These are phyloP conservation scores for Chaetomium tenue DNA, from an alignment of 495 filamentous ascomycete genomes.

Conservation along the genomic window DNA sequence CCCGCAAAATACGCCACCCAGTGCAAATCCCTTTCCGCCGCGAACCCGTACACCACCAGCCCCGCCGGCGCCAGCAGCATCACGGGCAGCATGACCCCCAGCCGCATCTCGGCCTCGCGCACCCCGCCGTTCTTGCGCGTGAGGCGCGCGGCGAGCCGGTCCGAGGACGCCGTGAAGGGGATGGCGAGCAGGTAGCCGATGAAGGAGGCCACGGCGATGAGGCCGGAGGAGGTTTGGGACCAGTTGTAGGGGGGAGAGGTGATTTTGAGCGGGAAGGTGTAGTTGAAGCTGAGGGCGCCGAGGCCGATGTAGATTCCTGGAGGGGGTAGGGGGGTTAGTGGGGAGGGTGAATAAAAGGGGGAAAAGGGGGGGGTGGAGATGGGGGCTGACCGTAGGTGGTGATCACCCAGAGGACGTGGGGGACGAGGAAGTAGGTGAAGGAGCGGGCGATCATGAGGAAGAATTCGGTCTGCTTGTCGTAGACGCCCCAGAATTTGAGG, in stretches of 20 bases:
- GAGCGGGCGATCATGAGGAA: conserved; percentile 55
- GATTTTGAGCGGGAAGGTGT: conserved; percentile 59
- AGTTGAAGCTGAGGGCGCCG: conserved; percentile 58
- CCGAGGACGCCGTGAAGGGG: conserved; percentile 56
- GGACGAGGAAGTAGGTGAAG: conserved; percentile 59
- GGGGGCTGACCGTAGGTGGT: conserved; percentile 48
- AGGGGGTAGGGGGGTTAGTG: conserved; percentile 13
- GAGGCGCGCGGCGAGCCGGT: conserved; percentile 55
- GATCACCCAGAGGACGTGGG: conserved; percentile 60
- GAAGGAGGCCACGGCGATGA: conserved; percentile 54
- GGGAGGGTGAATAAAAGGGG: not conserved
- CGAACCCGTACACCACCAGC: conserved; percentile 55
- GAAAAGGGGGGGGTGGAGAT: not conserved
- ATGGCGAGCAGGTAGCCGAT: conserved; percentile 55
- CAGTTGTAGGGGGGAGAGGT: conserved; percentile 58
- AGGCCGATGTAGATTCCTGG: conserved; percentile 58
- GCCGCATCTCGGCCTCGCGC: conserved; percentile 62
- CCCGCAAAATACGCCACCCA: conserved; percentile 58
- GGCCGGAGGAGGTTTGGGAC: conserved; percentile 54
- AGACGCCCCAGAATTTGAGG: conserved; percentile 49
- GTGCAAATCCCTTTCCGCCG: conserved; percentile 53
- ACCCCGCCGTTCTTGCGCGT: conserved; percentile 55
- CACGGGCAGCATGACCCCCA: conserved; percentile 54
- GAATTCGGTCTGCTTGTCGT: conserved; percentile 54
- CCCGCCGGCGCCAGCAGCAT: conserved; percentile 56